Conservation (phyloP, 139 green algal genomes). For the Nannochloris sp. region DNA sequence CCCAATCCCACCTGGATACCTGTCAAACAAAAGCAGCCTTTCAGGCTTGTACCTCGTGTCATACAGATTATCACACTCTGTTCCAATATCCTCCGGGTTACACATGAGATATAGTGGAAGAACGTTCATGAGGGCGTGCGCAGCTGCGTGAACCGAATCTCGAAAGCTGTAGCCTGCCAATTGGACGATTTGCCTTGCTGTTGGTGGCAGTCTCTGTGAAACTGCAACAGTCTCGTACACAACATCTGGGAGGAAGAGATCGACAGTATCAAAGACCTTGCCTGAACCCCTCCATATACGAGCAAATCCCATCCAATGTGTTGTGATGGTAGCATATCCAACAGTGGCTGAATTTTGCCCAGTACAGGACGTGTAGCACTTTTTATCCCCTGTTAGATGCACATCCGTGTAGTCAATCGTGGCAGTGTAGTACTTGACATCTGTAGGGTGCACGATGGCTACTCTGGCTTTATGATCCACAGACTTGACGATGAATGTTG, state of each 20-base stretch:
- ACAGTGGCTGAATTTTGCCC: background rate
- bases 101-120: conserved; percentile 73
- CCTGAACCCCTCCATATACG: conserved; percentile 59
- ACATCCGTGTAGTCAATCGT: conserved; percentile 53
- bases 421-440: conserved; percentile 88
- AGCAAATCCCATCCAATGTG: conserved; percentile 67
- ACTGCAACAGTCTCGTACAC: conserved; percentile 70
- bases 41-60: conserved; percentile 72
- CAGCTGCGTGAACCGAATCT: conserved; percentile 76
- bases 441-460: conserved; percentile 57
- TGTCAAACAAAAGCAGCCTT: conserved; percentile 87
- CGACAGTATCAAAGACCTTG: conserved; percentile 76
- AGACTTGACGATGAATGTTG: conserved; percentile 75
- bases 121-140: conserved; percentile 81
- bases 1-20: conserved; percentile 77
- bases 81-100: conserved; percentile 48
- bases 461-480: conserved; percentile 65
- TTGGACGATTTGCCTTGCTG: conserved; percentile 17
- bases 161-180: conserved; percentile 45
- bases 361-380: background rate
- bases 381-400: conserved; percentile 47
- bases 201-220: conserved; percentile 69
- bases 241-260: conserved; percentile 81
- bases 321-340: conserved; percentile 36
- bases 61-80: conserved; percentile 73